Base-by-base conservation (phyloP, 768 basidiomycete genomes). In the Leccinum barrowsii region DNA sequence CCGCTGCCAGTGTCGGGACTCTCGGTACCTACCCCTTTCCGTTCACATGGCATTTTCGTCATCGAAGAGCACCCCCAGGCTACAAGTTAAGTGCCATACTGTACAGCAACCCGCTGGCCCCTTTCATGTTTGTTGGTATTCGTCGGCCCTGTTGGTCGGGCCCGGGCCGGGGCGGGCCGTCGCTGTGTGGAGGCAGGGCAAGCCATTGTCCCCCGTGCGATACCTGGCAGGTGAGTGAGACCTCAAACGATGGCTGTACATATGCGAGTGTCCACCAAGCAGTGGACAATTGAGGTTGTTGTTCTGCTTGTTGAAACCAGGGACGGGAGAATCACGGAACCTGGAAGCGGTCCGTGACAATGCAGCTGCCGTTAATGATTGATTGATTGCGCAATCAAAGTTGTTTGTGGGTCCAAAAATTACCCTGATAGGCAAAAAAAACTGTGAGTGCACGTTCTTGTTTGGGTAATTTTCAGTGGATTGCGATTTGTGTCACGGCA, bases 401-500 rank as follows among this genome's bases (percentile, higher is more conserved):
- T 65, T 49, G 26, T 44, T 28, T 74, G 65, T 73, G 64, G 71
- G 71, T 74, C 71, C 71, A 51, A 7, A 63, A 73, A 57, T 63
- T 68, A 1, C 73, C 67, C 35, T 54, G 32, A 11, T 42, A 60
- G 64, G 71, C 55, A 61, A 69, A 52, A 26, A 21, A 11, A 10
- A 7, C 10, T 3, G 35, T 24, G n/a, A 26, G 32, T 40, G 35
- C 40, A 21, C 49, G 60, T 7, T 7, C 73, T 50, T 34, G 35
- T 58, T 40, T 1, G 5, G 66, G 73, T 53, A 69, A 68, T 47
- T 70, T 70, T 40, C 34, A 17, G 13, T 57, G 62, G 71, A 72
- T 72, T 72, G 71, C 71, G 53, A 64, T 65, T 63, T 63, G 3
- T 60, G 71, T 73, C 71, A 74, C 65, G 65, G 32, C 53, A 69